Conservation (phyloP, 106 monocot species). For the Dioscorea zingiberensis region DNA sequence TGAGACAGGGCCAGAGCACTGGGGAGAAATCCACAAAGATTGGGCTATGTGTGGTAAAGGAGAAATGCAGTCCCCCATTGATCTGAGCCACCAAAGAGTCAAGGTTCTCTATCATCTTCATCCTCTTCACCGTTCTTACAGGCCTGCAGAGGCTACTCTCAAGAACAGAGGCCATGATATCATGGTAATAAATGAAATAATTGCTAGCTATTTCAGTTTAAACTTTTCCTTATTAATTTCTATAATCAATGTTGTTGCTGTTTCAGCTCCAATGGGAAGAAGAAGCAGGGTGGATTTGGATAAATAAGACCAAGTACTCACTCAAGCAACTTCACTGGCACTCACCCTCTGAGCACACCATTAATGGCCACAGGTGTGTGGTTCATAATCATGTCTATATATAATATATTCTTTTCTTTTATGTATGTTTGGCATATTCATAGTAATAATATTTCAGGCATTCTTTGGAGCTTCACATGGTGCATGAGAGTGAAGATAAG, state of each 20-base stretch:
- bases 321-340: conserved; percentile 61
- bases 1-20: conserved; percentile 37
- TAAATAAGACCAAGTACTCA: conserved; percentile 29
- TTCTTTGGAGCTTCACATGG: conserved; percentile 70
- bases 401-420: too few species aligned
- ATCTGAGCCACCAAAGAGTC: conserved; percentile 28
- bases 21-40: conserved; percentile 36
- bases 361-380: conserved; percentile 47
- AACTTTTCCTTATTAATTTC: neutral
- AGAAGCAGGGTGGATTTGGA: conserved; percentile 31
- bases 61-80: conserved; percentile 63
- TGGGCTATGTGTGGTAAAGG: conserved; percentile 52
- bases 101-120: conserved; percentile 8
- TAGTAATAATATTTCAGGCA: too few species aligned
- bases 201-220: neutral
- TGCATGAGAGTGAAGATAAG: conserved; percentile 45
- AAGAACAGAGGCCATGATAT: conserved; percentile 72
- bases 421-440: too few species aligned
- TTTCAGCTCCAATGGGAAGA: conserved; percentile 26
- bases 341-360: conserved; percentile 51
- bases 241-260: neutral
- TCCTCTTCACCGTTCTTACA: conserved; percentile 22
- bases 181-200: conserved; percentile 26
- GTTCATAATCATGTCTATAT: too few species aligned
- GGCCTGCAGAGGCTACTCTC: conserved; percentile 28